Conservation (phyloP, 2,329 filamentous ascomycete genomes). For the Colletotrichum tofieldiae region DNA sequence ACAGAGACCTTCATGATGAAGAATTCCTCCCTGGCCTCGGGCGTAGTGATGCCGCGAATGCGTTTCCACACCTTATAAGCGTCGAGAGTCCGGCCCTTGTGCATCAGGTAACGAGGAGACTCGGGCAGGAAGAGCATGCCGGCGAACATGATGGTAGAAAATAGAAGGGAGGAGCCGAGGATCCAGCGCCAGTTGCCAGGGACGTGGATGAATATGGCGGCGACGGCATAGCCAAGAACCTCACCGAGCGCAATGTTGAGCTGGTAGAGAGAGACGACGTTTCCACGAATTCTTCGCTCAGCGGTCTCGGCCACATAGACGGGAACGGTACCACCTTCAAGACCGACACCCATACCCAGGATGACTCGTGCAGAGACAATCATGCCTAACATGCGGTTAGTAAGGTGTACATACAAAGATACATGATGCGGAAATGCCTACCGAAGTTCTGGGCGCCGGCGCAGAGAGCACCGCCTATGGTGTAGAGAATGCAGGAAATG, state of each 20-base stretch:
- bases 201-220: conserved; percentile 81
- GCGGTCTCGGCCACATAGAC: conserved; percentile 84
- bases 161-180: conserved; percentile 79
- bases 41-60: conserved; percentile 72
- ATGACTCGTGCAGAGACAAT: conserved; percentile 79
- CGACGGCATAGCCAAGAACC: conserved; percentile 80
- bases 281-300: conserved; percentile 77
- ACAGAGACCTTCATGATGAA: conserved; percentile 80
- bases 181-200: conserved; percentile 82
- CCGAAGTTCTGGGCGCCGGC: conserved; percentile 78
- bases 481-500: conserved; percentile 79
- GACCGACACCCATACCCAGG: conserved; percentile 79
- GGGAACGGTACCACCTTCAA: conserved; percentile 82
- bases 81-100: conserved; percentile 65
- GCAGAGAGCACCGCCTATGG: conserved; percentile 77
- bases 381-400: conserved; percentile 62
- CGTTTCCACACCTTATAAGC: conserved; percentile 79
- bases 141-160: conserved; percentile 61
- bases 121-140: conserved; percentile 83
- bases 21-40: conserved; percentile 78
- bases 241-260: conserved; percentile 84
- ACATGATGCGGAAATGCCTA: conserved; percentile 42
- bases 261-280: conserved; percentile 82
- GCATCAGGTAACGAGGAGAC: conserved; percentile 78
- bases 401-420: conserved; percentile 38